Conservation (phyloP, 208 protist species). For the Leishmania turanica region DNA sequence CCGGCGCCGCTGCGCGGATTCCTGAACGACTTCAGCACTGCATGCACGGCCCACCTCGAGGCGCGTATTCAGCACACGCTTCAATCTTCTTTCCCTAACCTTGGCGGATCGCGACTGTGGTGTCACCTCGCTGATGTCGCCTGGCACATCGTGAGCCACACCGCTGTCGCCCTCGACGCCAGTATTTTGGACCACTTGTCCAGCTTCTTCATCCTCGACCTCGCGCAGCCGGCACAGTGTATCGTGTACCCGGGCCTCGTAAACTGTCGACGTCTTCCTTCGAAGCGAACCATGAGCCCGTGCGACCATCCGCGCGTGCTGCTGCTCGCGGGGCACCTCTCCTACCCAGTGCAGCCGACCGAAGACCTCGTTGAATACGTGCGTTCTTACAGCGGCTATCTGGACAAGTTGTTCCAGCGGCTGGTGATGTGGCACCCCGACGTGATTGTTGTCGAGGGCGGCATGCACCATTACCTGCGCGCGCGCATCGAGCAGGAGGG, state of each 20-base stretch:
- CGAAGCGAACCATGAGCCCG: conserved; percentile 28
- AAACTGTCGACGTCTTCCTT: conserved; percentile 24
- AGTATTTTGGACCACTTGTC: conserved; percentile 17
- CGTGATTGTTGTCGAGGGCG: conserved; percentile 73
- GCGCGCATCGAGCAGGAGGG: conserved; percentile 44
- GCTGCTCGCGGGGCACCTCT: conserved; percentile 63
- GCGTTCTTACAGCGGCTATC: conserved; percentile 55
- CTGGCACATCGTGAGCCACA: conserved; percentile 29
- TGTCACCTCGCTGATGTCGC: conserved; percentile 20
- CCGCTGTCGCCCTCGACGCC: conserved; percentile 21
- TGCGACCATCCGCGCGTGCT: conserved; percentile 57
- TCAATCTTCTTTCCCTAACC: not conserved
- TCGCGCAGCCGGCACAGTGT: conserved; percentile 17
- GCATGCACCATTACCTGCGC: conserved; percentile 83
- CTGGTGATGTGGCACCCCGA: conserved; percentile 60
- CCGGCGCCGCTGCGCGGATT: not conserved
- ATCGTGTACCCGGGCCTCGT: conserved; percentile 29
- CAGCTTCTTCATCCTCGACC: conserved; percentile 12
- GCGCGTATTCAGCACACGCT: conserved; percentile 5
- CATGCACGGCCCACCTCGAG: conserved; percentile 19
- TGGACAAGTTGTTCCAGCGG: conserved; percentile 77
- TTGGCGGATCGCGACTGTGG: not conserved
- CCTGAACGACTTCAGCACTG: conserved; percentile 4
- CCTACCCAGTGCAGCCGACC: conserved; percentile 33
- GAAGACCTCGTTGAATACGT: conserved; percentile 63